Conservation (phyloP, 345 rosid genomes). For the Reutealis trisperma region DNA sequence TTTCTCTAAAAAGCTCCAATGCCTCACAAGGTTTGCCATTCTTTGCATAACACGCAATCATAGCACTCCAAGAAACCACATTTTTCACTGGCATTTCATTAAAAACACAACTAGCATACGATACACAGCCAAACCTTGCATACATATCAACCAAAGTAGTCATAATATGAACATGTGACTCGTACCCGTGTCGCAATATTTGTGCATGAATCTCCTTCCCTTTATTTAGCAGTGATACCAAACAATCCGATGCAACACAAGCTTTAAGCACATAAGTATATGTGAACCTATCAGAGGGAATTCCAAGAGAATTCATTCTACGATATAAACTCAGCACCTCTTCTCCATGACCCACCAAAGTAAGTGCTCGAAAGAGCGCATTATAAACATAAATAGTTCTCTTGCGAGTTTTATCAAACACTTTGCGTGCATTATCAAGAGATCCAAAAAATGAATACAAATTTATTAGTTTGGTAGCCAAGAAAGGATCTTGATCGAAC, state of each 20-base stretch:
- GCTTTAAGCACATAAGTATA: constrained; percentile 87
- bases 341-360: constrained; percentile 69
- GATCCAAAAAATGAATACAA: constrained; percentile 60
- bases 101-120: constrained; percentile 23
- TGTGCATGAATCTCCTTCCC: constrained; percentile 89
- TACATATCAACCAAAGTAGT: constrained; percentile 38
- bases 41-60: constrained; percentile 30
- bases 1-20: constrained; percentile 31
- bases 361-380: constrained; percentile 75
- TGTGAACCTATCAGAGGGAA: constrained; percentile 76
- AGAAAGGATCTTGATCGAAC: constrained; percentile 83
- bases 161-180: constrained; percentile 50
- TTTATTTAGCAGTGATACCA: constrained; percentile 35
- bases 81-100: constrained; percentile 32
- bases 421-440: constrained; percentile 59
- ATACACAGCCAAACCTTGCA: constrained; percentile 25
- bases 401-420: constrained; percentile 75
- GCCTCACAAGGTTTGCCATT: constrained; percentile 25
- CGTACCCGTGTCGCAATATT: constrained; percentile 62
- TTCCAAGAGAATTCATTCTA: constrained; percentile 57
- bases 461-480: constrained; percentile 86
- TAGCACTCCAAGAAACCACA: constrained; percentile 39
- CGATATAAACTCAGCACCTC: constrained; percentile 70
- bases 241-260: constrained; percentile 61
- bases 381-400: constrained; percentile 89